Evolutionary conservation across 1,139 yeast species (phyloP).

Genomic region (Candida mesenterica): DNA sequence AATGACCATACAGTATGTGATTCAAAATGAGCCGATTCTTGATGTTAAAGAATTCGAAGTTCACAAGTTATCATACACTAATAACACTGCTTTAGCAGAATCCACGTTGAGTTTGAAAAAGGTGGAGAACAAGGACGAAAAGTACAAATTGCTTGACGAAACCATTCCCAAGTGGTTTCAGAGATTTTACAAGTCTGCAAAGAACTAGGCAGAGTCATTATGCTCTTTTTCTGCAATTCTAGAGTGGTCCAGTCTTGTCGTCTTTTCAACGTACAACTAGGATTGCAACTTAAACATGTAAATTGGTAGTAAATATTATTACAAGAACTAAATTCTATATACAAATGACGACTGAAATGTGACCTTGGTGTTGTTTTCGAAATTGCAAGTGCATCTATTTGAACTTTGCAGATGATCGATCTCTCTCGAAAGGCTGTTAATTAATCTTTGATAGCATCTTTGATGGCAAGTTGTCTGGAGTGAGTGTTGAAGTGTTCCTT

Average conservation of each 20-base stretch:
- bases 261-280: too few species aligned
- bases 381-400: too few species aligned
- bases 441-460: conserved; percentile 52
- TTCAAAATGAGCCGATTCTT: conserved; percentile 4
- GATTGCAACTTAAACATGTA: too few species aligned
- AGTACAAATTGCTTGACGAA: conserved; percentile 11
- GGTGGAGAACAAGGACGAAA: conserved; percentile 5
- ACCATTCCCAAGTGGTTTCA: conserved; percentile 21
- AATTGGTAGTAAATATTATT: too few species aligned
- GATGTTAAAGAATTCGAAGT: conserved; percentile 3
- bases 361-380: conserved; percentile 1
- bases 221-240: too few species aligned
- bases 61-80: conserved; percentile 5
- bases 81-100: conserved; percentile 3
- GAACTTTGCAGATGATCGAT: too few species aligned
- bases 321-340: conserved; percentile 8
- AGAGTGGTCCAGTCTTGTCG: too few species aligned
- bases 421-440: too few species aligned
- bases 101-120: conserved; percentile 5
- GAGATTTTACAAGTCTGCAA: conserved; percentile 9
- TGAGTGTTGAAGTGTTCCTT: conserved; percentile 62
- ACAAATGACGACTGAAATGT: conserved; percentile 2
- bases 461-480: conserved; percentile 64
- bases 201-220: background rate
- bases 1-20: conserved; percentile 16